Base-by-base conservation (phyloP, 2,329 filamentous ascomycete species). In the Chaetothyriales sp. region DNA sequence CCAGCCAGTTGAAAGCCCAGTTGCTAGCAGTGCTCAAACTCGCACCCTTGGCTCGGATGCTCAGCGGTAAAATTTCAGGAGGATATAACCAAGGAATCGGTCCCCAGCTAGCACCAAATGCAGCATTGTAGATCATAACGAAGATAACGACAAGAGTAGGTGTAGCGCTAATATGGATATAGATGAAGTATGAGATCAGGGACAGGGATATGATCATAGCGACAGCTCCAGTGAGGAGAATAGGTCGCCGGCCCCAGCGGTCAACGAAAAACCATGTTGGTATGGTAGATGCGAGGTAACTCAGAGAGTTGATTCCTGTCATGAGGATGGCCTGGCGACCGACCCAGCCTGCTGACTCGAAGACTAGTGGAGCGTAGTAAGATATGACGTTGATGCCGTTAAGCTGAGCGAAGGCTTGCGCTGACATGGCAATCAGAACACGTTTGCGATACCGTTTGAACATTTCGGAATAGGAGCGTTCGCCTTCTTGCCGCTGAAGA, bases 361-460 rank as follows among this genome's bases (percentile, higher is more conserved):
- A 96, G 15, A 96, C 90, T 51, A 93, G 80, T 0, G 92, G 92
- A 1, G 92, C 92, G 64, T 98, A 98, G 74, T 96, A 98, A 1
- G 90, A 96, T 57, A 98, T 98, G 65, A 98, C 92, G 69, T 98
- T 98, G 72, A 98, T 98, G 58, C 92, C 92, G 70, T 96, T 96
- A 49, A 98, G 79, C 69, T 98, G 92, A 25, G 92, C 92, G 57
- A 98, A 79, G 5, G 83, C 88, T 68, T 96, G 92, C 3, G 92
- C 92, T 32, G 90, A 96, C 92, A 96, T 96, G 69, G 92, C 92
- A 65, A 96, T 96, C 63, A 96, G 87, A 57, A 96, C 90, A 49
- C 92, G 86, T 62, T 84, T 92, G 64, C 77, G 79, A 72, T 96
- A 96, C 55, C 86, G 81, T 62, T 78, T 83, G 74, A 96, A 98